Conservation (phyloP, 2,329 filamentous ascomycete species). For the Colletotrichum lupini region DNA sequence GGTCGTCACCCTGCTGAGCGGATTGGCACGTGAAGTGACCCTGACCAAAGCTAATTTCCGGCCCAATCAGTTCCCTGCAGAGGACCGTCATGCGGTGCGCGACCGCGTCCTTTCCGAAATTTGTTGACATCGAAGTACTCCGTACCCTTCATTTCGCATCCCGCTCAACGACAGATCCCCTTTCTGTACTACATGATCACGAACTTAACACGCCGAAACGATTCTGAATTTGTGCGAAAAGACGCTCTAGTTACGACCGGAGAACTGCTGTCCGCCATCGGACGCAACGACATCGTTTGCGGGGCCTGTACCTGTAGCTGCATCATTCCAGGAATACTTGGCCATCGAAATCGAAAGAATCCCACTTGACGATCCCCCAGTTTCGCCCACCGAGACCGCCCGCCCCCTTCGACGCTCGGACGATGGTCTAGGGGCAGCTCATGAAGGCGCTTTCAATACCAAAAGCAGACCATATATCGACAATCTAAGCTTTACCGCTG, state of each 20-base stretch:
- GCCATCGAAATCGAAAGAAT: conserved; percentile 25
- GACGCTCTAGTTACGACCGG: not conserved
- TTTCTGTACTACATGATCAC: conserved; percentile 33
- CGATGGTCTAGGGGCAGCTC: conserved; percentile 6
- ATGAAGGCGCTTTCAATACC: conserved; percentile 8
- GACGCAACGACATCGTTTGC: conserved; percentile 15
- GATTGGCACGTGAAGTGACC: conserved; percentile 36
- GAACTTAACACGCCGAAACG: conserved; percentile 28
- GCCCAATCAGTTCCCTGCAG: conserved; percentile 34
- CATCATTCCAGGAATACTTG: conserved; percentile 28
- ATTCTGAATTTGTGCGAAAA: conserved; percentile 8
- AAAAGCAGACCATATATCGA: not conserved
- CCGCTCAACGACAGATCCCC: conserved; percentile 27
- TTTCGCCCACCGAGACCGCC: conserved; percentile 13
- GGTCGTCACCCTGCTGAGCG: conserved; percentile 18
- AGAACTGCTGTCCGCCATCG: not conserved
- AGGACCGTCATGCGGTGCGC: conserved; percentile 35
- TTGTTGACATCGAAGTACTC: conserved; percentile 35
- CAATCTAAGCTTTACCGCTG: conserved; percentile 1
- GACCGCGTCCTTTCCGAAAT: conserved; percentile 36
- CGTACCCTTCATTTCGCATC: conserved; percentile 30
- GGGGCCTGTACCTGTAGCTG: conserved; percentile 25
- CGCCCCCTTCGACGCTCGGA: not conserved
- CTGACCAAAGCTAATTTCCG: conserved; percentile 34
- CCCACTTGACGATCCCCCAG: conserved; percentile 20